These are phyloP conservation scores for Gliomastix tumulicola DNA, from an alignment of 2,329 filamentous ascomycete species.

Conservation along the genomic window DNA sequence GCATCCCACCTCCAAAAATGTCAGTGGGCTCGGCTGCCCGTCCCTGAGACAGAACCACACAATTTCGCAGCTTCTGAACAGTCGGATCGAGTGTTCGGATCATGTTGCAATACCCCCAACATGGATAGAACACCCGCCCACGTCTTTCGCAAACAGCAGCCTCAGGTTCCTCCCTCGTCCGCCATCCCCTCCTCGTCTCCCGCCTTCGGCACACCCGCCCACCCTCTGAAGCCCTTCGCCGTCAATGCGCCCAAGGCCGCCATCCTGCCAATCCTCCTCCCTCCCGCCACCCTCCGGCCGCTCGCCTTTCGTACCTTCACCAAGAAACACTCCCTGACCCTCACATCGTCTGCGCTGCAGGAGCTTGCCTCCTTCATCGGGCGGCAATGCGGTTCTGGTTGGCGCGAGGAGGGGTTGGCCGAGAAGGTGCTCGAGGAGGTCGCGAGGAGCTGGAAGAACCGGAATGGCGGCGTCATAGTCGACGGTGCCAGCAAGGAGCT, in stretches of 20 bases:
- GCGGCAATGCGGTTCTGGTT: conserved; percentile 88
- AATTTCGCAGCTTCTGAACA: too few species aligned
- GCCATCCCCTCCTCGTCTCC: conserved; percentile 82
- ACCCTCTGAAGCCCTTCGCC: conserved; percentile 64
- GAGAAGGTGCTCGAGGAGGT: conserved; percentile 90
- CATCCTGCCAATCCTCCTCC: conserved; percentile 83
- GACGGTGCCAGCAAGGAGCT: conserved; percentile 72
- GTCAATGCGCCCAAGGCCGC: conserved; percentile 47
- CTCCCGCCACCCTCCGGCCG: conserved; percentile 78
- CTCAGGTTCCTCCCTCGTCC: conserved; percentile 35
- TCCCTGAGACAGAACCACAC: too few species aligned
- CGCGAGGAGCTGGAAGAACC: conserved; percentile 84
- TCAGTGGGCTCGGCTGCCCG: too few species aligned
- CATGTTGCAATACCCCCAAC: conserved; percentile 2
- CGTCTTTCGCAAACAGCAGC: conserved; percentile 26
- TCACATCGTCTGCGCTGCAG: conserved; percentile 80
- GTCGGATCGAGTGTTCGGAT: conserved; percentile 3
- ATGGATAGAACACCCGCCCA: conserved; percentile 32
- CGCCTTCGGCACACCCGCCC: conserved; percentile 79
- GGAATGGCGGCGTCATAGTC: conserved; percentile 84
- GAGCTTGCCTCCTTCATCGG: conserved; percentile 85
- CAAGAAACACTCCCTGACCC: conserved; percentile 91
- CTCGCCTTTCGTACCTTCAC: conserved; percentile 94
- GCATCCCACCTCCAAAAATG: conserved; percentile 3
- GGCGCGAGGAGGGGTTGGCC: conserved; percentile 90